Evolutionary conservation across 2,329 filamentous ascomycete species (phyloP).

Genomic region (Graphiopsis chlorocephala): DNA sequence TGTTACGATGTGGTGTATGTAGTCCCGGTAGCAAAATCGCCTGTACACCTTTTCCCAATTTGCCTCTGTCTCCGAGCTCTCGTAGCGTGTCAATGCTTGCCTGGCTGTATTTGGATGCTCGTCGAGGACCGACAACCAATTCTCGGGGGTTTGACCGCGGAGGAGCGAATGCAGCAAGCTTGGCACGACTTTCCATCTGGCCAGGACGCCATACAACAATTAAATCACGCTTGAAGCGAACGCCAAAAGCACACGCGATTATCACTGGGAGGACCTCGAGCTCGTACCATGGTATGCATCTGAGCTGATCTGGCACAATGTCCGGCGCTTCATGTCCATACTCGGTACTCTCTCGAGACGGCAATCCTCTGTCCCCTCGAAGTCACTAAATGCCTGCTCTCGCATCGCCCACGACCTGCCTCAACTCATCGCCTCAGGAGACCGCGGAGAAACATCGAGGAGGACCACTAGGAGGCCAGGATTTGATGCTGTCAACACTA

Average conservation of each 20-base stretch:
- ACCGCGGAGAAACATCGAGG: not conserved
- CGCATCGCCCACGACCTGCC: constrained; percentile 8
- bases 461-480: not conserved
- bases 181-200: constrained; percentile 7
- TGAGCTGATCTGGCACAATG: constrained; percentile 41
- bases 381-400: constrained; percentile 25
- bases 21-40: not conserved
- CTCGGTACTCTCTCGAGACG: constrained; percentile 54
- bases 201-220: not conserved
- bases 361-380: constrained; percentile 48
- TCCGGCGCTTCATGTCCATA: constrained; percentile 61
- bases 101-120: not conserved
- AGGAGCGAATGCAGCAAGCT: not conserved
- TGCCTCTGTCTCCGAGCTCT: not conserved
- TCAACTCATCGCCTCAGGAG: not conserved
- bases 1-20: not conserved
- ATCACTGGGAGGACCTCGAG: not conserved
- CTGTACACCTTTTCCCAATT: not conserved
- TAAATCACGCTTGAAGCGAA: not conserved
- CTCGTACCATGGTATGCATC: not conserved
- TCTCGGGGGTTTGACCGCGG: constrained; percentile 9
- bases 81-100: not conserved
- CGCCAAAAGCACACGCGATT: not conserved
- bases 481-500: not conserved
- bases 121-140: not conserved